Evolutionary conservation across 2,329 filamentous ascomycete genomes (phyloP).

Genomic region (Coniella vitis): DNA sequence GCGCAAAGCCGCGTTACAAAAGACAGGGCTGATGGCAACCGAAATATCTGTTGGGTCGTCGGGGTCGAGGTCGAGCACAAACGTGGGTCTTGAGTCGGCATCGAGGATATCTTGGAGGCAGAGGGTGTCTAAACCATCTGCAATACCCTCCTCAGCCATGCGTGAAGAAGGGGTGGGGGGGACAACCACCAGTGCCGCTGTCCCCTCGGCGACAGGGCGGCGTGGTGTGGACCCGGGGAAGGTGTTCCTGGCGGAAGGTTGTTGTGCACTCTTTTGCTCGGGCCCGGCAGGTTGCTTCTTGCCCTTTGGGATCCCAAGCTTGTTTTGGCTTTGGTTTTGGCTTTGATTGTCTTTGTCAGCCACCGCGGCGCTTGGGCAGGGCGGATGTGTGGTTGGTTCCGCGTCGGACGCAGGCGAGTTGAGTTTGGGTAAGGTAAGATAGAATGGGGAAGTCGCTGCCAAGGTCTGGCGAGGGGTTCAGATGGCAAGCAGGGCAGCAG

Average conservation of each 20-base stretch:
- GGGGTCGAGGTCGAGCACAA: conserved; percentile 32
- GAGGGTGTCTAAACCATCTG: conserved; percentile 20
- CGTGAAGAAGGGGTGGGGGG: not conserved
- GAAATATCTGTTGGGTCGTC: conserved; percentile 21
- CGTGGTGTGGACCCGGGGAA: not conserved
- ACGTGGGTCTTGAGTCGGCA: conserved; percentile 31
- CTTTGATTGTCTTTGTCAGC: not conserved
- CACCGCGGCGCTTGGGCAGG: too few species aligned
- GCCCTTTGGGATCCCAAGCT: too few species aligned
- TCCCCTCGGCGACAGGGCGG: conserved; percentile 8
- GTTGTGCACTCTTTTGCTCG: not conserved
- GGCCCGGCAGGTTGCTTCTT: not conserved
- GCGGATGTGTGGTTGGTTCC: too few species aligned
- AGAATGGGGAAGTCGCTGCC: too few species aligned
- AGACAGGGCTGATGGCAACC: conserved; percentile 26
- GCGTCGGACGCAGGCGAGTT: too few species aligned
- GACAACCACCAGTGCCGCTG: not conserved
- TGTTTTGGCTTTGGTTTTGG: not conserved
- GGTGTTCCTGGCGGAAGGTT: not conserved
- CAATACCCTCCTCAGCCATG: conserved; percentile 5
- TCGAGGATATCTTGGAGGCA: conserved; percentile 27
- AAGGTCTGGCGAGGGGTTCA: too few species aligned
- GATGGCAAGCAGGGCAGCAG: too few species aligned
- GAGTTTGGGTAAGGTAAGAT: too few species aligned
- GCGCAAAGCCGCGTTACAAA: conserved; percentile 28